Evolutionary conservation across 1,284 basidiomycete genomes (phyloP), one percentile per base, ranked within the genome.

Genomic region (Ustilago loliicola): DNA sequence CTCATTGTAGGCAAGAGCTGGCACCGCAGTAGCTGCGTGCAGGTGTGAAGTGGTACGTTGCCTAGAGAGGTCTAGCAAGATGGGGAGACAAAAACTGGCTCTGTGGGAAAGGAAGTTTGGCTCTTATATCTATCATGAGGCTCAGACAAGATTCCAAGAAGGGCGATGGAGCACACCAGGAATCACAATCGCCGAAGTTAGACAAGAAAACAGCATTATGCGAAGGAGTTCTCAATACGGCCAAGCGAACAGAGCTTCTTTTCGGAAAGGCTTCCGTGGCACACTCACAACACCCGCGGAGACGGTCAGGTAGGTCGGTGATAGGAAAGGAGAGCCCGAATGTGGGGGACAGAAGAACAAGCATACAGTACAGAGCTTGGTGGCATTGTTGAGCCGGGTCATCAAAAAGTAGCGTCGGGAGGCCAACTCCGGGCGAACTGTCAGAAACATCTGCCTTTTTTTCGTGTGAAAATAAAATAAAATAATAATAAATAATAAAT

Each of bases 1-100:
- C 62, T 65, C 68, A 71, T 71, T 10, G 10, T 47, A 10, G 47
- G 15, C 9, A 17, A 47, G 42, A 48, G 42, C 42, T 34, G 25
- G 27, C 55, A 21, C 38, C 34, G 27, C 25, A 29, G 36, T 54
- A 51, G 15, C 30, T 19, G 45, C 23, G n/a, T 42, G 48, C n/a
- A 42, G 29, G 9, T 32, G 56, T 29, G 19, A 40, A 47, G 38
- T 21, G 40, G 7, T 21, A 21, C 7, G 42, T 7, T 45, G n/a
- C 11, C 19, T 40, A 8, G 10, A 36, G 30, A 1, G 21, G 36
- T 38, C 3, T n/a, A n/a, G 53, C 4, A n/a, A 40, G n/a, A 17
- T 29, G 19, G 19, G 25, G 30, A 17, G 34, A 25, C 25, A 13
- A 21, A 3, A 45, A 7, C 5, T 21, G 42, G 7, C 8, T 17